These are phyloP conservation scores for Pelagomonas calceolata DNA, from an alignment of 108 stramenopile species.

Conservation along the genomic window DNA sequence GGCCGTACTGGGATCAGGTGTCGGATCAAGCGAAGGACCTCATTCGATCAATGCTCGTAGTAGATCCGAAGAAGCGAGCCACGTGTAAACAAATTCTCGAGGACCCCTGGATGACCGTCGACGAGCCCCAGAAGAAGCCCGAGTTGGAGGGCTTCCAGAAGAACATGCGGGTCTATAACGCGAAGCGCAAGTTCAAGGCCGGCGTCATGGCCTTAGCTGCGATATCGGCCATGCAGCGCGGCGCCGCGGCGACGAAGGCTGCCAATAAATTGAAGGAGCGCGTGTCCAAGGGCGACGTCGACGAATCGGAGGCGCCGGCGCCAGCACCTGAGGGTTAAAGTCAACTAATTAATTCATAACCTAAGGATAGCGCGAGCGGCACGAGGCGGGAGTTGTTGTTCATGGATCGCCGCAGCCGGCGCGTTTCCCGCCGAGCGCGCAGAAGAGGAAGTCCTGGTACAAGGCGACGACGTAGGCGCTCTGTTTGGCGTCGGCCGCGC, in stretches of 20 bases:
- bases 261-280: background rate
- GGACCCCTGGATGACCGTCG: constrained; percentile 20
- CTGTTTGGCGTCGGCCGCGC: constrained; percentile 78
- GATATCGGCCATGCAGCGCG: background rate
- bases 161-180: constrained; percentile 21
- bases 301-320: too few species aligned
- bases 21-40: constrained; percentile 16
- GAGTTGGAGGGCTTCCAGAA: constrained; percentile 9
- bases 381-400: too few species aligned
- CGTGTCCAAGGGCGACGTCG: too few species aligned
- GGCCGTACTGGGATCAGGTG: constrained; percentile 33
- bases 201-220: constrained; percentile 5
- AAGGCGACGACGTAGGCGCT: constrained; percentile 61
- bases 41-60: constrained; percentile 9
- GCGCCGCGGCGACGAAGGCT: background rate
- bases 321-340: too few species aligned
- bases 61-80: constrained; percentile 13
- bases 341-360: too few species aligned
- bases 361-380: too few species aligned
- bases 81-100: constrained; percentile 10
- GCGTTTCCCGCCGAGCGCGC: too few species aligned
- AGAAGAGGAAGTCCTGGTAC: constrained; percentile 52
- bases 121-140: background rate
- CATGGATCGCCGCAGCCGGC: too few species aligned
- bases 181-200: constrained; percentile 27